Percentiles rank a stretch among this genome's conserved stretches.
Evolutionary conservation across 768 basidiomycete genomes (phyloP).

Genomic region (Multifurca ochricompacta): DNA sequence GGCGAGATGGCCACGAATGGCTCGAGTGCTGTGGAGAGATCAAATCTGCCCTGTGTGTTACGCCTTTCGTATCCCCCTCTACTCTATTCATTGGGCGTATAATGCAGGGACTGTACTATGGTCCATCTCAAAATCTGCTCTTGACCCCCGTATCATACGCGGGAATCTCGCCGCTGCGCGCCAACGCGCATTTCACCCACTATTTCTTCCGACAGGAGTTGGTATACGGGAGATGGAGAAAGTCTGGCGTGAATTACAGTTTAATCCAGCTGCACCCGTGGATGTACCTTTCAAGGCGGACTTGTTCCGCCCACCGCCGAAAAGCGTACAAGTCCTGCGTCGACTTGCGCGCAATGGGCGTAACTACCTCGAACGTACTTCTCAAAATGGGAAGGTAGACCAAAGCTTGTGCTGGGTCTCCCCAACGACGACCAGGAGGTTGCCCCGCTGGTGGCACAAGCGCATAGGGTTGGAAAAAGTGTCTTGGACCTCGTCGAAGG

Average conservation of each 20-base stretch:
- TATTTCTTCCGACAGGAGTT: constrained; percentile 44
- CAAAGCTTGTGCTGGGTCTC: constrained; percentile 34
- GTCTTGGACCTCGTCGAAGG: neutral
- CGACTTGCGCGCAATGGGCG: constrained; percentile 41
- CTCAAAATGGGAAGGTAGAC: constrained; percentile 34
- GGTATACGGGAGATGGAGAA: constrained; percentile 27
- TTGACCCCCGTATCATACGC: constrained; percentile 31
- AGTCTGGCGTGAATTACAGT: constrained; percentile 42
- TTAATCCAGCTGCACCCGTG: constrained; percentile 12
- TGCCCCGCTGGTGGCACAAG: neutral
- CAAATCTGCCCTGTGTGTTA: constrained; percentile 28
- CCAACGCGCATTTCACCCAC: constrained; percentile 39
- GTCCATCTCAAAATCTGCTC: constrained; percentile 37
- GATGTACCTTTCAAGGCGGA: constrained; percentile 22
- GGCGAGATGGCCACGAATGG: constrained; percentile 33
- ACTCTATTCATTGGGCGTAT: neutral
- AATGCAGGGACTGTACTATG: constrained; percentile 56
- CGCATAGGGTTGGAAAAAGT: neutral
- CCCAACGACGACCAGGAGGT: constrained; percentile 5
- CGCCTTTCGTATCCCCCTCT: neutral
- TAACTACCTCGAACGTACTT: constrained; percentile 33
- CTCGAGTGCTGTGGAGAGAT: constrained; percentile 29
- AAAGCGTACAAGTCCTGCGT: constrained; percentile 35
- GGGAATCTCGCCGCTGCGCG: constrained; percentile 28
- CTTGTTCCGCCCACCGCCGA: constrained; percentile 32